Evolutionary conservation across 176 grass and related monocot species (phyloP).

Genomic region (Avena eriantha): DNA sequence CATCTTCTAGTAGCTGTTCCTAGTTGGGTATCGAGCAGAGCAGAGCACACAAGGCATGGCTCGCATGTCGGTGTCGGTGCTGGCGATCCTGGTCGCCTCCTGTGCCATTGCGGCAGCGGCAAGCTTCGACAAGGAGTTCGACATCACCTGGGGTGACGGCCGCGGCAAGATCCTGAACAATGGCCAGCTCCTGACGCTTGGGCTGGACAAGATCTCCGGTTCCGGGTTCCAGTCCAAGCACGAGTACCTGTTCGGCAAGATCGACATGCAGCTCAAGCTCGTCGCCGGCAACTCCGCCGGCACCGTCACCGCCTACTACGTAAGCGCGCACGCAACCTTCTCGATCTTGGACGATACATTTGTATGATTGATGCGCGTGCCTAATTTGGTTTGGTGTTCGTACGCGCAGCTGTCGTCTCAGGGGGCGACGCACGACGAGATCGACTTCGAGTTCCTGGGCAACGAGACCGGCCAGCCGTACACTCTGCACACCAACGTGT

Average conservation of each 20-base stretch:
- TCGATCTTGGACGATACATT: too few species aligned
- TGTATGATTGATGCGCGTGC: background rate
- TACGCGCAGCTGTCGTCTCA: slow-evolving; percentile 70
- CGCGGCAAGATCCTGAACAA: slow-evolving; percentile 68
- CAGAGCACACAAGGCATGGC: slow-evolving; percentile 16
- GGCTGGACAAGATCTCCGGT: slow-evolving; percentile 66
- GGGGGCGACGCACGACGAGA: slow-evolving; percentile 79
- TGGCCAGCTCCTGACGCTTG: slow-evolving; percentile 63
- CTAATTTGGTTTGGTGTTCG: background rate
- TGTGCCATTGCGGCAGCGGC: slow-evolving; percentile 36
- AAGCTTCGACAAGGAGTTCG: slow-evolving; percentile 71
- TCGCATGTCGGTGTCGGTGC: background rate
- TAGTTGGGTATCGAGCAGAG: background rate
- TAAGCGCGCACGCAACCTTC: background rate
- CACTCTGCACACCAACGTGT: slow-evolving; percentile 76
- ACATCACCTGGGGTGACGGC: slow-evolving; percentile 83
- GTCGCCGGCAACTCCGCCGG: slow-evolving; percentile 86
- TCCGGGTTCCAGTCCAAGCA: slow-evolving; percentile 88
- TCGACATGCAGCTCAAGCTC: slow-evolving; percentile 90
- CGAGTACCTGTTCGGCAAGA: slow-evolving; percentile 95
- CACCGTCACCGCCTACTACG: slow-evolving; percentile 91
- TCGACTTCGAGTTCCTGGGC: slow-evolving; percentile 93
- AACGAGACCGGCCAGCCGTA: slow-evolving; percentile 76
- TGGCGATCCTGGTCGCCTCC: slow-evolving; percentile 29
- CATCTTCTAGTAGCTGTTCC: background rate